Evolutionary conservation across 2,329 filamentous ascomycete genomes (phyloP).

Genomic region (Onygena corvina): DNA sequence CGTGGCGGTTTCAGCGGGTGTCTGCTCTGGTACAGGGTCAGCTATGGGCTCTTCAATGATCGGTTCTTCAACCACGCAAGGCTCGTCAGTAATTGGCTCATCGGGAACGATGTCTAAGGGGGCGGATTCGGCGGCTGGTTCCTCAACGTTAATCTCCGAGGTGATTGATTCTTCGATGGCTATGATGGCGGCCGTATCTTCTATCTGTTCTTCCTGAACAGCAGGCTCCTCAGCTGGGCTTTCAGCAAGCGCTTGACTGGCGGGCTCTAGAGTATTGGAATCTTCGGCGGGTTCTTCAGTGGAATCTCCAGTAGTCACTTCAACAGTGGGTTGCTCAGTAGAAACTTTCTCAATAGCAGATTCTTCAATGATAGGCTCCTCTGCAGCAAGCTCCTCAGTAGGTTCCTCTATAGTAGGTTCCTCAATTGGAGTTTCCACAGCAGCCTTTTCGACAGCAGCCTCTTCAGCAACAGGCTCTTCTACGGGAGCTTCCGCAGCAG

Average conservation of each 20-base stretch:
- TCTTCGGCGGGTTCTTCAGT: no score
- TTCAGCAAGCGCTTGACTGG: conserved; percentile 11
- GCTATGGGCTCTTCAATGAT: conserved; percentile 9
- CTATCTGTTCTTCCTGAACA: conserved; percentile 7
- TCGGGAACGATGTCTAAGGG: conserved; percentile 9
- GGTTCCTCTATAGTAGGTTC: conserved; percentile 8
- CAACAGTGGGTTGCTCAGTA: background rate
- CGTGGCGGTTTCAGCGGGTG: conserved; percentile 1
- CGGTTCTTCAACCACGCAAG: conserved; percentile 9
- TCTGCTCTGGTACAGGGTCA: conserved; percentile 12
- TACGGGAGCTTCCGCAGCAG: conserved; percentile 12
- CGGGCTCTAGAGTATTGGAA: no score
- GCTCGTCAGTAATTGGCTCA: conserved; percentile 10
- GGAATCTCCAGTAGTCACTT: background rate
- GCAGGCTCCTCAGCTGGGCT: conserved; percentile 9
- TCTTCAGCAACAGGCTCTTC: conserved; percentile 12
- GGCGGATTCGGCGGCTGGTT: conserved; percentile 4
- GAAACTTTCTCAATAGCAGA: conserved; percentile 10
- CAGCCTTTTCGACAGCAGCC: conserved; percentile 14
- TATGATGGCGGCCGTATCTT: conserved; percentile 5
- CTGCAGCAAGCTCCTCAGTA: conserved; percentile 11
- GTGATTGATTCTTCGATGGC: background rate
- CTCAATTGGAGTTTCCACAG: conserved; percentile 14
- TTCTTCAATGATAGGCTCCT: conserved; percentile 13
- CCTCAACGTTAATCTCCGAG: conserved; percentile 7